These are phyloP conservation scores for Nyctanthes arbortristis DNA, from an alignment of 257 asterid species.

Conservation along the genomic window DNA sequence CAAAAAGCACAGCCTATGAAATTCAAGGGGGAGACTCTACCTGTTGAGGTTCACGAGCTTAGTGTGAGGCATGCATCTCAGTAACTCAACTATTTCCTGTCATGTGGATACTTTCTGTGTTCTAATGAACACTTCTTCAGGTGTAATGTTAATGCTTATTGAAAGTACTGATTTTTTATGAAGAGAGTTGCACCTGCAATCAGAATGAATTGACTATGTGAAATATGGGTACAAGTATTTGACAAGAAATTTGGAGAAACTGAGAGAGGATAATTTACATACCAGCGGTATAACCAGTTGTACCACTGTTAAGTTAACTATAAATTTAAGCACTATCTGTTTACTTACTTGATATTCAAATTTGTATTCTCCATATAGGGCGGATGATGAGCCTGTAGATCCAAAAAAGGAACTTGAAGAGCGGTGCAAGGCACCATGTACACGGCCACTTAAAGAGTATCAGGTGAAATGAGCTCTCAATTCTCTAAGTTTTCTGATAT, in stretches of 20 bases:
- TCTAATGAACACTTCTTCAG: background rate
- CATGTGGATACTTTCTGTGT: background rate
- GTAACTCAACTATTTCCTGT: background rate
- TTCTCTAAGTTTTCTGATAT: background rate
- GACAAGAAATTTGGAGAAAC: background rate
- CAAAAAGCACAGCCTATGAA: background rate
- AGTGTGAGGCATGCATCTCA: background rate
- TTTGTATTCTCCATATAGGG: slow-evolving; percentile 39
- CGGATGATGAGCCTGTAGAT: slow-evolving; percentile 64
- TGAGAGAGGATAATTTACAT: background rate
- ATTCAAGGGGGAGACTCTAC: background rate
- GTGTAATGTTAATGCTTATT: background rate
- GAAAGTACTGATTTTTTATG: background rate
- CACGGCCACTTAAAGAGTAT: slow-evolving; percentile 51
- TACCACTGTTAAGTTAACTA: background rate
- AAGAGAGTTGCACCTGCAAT: slow-evolving; percentile 2
- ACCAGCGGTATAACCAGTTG: background rate
- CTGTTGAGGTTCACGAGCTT: background rate
- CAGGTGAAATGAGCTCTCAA: slow-evolving; percentile 37
- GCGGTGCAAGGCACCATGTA: slow-evolving; percentile 69
- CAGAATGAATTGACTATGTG: background rate
- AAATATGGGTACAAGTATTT: background rate
- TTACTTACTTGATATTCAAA: background rate
- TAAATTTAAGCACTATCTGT: background rate
- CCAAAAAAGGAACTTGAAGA: slow-evolving; percentile 59